Evolutionary conservation across 1,139 yeast species (phyloP), one percentile per base, ranked within the genome.

Genomic region (Protomyces lactucae-debilis): DNA sequence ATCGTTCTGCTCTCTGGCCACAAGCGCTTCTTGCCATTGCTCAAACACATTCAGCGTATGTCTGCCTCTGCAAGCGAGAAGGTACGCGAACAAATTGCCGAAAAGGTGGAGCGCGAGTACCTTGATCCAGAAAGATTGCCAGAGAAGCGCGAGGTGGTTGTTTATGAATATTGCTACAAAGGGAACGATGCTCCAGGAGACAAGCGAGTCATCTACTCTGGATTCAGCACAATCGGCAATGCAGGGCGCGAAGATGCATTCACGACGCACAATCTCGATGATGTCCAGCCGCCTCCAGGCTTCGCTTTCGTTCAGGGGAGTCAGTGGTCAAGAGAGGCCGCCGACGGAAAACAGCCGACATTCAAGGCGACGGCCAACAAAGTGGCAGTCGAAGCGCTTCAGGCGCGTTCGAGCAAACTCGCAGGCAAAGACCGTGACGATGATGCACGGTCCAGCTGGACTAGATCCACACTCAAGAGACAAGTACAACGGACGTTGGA

Each of bases 201-300:
- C 9, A 21, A 21, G 12, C 21, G 23, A 5, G 48, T 43, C 48
- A 52, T 59, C 43, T 59, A 59, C 45, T 59, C 63, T 40, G 63
- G 63, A n/a, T 59, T 59, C 43, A 52, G 57, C 39, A 59, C 63
- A 14, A 59, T 59, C 21, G 63, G 63, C 43, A 59, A 59, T 21
- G 63, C 63, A 8, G 63, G 63, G 21, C 28, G 51, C 12, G 63
- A 59, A 37, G 63, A 59, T 37, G 63, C 53, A 8, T 59, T 40
- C 35, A 55, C 54, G 23, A 59, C 63, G 9, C 53, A 51, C 39
- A 52, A 59, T 21, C 32, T 59, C 21, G 63, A 59, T 32, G 53
- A 39, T 9, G 63, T 59, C 3, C 63, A 59, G 25, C 52, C 63
- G 16, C 63, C 63, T 3, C 48, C 32, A 6, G 63, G 63, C 3